Base-by-base conservation (phyloP, 2,329 filamentous ascomycete genomes). In the Ustulina deusta region DNA sequence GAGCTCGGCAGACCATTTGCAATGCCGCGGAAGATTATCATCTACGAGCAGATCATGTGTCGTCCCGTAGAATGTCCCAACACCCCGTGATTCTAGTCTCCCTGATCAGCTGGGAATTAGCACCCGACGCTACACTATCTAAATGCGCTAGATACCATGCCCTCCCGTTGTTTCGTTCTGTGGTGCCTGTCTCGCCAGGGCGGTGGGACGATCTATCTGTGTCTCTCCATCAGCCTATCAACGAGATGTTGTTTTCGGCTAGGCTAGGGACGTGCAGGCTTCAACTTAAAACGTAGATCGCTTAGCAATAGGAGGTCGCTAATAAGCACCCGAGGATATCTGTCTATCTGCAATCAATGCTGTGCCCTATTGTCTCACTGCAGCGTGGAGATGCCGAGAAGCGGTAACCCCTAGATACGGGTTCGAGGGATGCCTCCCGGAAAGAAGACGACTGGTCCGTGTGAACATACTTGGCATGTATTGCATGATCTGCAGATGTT, bases 351-450 rank as follows among this genome's bases (percentile, higher is more conserved):
- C 22, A 38, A 52, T 32, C n/a, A 46, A 46, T 54, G 63, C 58
- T 66, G 63, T 60, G 59, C 66, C 63, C 22, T 59, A 48, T 56
- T 59, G 66, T 63, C 63, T 63, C 58, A 60, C 54, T 56, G 49
- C 42, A 49, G 66, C 22, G 46, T 48, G 36, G 36, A 64, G 61
- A 61, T 66, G 54, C 40, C 54, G 61, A 58, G 38, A 54, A 63
- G 52, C 52, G 49, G 40, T 40, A 27, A 44, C 25, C 40, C 44
- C 15, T 36, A 17, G 27, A 52, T 38, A 49, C 15, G 27, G 49
- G 48, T 40, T 59, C 48, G 42, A 51, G 32, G 38, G 52, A 13
- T 58, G 36, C 36, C 59, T 63, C 56, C 38, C 29, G 36, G 40
- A 56, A 64, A 27, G 46, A 49, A 55, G 17, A 49, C 55, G 48